These are phyloP conservation scores for Gorgonomyces haynaldii DNA, from an alignment of 192 early-diverging fungal species.

Conservation along the genomic window DNA sequence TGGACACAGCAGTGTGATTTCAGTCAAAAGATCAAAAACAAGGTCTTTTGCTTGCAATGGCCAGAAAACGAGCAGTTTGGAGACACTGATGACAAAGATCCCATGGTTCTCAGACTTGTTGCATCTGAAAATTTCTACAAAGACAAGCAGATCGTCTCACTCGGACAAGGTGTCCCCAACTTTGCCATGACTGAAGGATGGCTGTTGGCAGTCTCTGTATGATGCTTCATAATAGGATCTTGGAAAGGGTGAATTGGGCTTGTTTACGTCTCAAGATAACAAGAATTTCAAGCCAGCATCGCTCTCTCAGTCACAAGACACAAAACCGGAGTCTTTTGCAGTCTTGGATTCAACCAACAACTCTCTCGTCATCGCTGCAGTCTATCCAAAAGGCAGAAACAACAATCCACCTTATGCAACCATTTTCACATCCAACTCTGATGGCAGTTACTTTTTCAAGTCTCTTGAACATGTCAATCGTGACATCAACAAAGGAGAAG, in stretches of 20 bases:
- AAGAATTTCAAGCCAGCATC: background rate
- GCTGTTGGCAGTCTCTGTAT: slow-evolving; percentile 44
- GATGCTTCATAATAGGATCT: background rate
- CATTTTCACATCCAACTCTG: slow-evolving; percentile 75
- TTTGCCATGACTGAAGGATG: slow-evolving; percentile 60
- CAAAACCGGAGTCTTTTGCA: slow-evolving; percentile 52
- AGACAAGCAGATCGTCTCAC: slow-evolving; percentile 33
- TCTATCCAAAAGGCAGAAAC: slow-evolving; percentile 13
- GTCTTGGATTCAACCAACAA: slow-evolving; percentile 69
- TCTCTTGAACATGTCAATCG: slow-evolving; percentile 75
- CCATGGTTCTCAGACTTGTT: slow-evolving; percentile 36
- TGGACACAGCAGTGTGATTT: slow-evolving; percentile 61
- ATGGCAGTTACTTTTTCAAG: slow-evolving; percentile 75
- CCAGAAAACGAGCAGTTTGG: slow-evolving; percentile 15
- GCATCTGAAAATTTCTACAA: slow-evolving; percentile 65
- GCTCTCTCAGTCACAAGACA: slow-evolving; percentile 10
- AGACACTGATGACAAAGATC: slow-evolving; percentile 13
- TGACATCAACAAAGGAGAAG: slow-evolving; percentile 47
- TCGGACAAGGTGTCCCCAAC: slow-evolving; percentile 60
- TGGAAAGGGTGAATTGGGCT: background rate
- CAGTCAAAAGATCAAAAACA: slow-evolving; percentile 53
- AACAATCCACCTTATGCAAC: slow-evolving; percentile 42
- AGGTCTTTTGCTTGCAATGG: slow-evolving; percentile 58
- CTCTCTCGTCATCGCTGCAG: slow-evolving; percentile 65
- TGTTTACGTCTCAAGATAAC: slow-evolving; percentile 12